Evolutionary conservation across 208 protist genomes (phyloP), one percentile per base, ranked within the genome.

Genomic region (Endotrypanum monterogeii): DNA sequence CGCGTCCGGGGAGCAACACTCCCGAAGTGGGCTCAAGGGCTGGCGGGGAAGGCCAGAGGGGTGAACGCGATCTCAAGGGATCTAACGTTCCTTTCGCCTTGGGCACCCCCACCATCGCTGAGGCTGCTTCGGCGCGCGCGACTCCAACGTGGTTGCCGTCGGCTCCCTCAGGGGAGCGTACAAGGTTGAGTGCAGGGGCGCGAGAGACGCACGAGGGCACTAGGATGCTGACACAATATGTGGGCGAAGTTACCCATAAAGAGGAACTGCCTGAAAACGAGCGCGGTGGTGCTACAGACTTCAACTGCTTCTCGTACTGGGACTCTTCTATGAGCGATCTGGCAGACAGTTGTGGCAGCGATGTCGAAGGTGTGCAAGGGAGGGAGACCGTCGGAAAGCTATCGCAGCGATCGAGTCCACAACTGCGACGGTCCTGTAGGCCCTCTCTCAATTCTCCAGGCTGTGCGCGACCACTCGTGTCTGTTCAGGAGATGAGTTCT

Each of bases 231-330:
- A 20, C 3, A 37, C 44, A 16, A 65, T 30, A 44, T n/a, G 30
- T 25, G 8, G 37, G 61, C 28, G 50, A 60, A 37, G 28, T 37
- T 32, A 39, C 52, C 67, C 32, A 30, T 54, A 20, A 50, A 60
- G 32, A 50, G 69, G 51, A 54, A 69, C 60, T 69, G 30, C n/a
- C 16, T 28, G 69, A 71, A 18, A 60, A 35, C 28, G 16, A 41
- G 7, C 48, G 61, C 20, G 51, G 37, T 32, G 55, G 37, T 71
- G 9, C 39, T 0, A 46, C 68, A 3, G 44, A 65, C 11, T 41
- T 41, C 8, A 50, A 74, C 69, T 71, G 67, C 60, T 79, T 55
- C 74, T 79, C 74, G 28, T 79, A 69, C 74, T 73, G 74, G 74
- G 71, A 70, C 32, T 51, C 67, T 20, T 78, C 60, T 0, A 48